Percentiles rank a stretch among this genome's conserved stretches.
Evolutionary conservation across 1,139 yeast species (phyloP).

Genomic region (Ogataea hybrid): DNA sequence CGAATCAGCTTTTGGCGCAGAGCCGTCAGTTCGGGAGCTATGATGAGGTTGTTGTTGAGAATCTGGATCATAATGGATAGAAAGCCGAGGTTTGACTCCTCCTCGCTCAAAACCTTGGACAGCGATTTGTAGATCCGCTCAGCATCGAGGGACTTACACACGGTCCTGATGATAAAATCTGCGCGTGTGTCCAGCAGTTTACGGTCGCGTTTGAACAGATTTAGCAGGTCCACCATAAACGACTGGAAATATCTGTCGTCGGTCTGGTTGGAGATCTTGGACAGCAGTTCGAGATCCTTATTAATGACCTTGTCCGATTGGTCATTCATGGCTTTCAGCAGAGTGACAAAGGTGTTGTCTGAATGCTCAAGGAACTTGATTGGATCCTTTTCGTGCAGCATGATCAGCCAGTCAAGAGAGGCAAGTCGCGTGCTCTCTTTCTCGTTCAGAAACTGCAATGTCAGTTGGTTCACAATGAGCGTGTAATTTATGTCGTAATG

Average conservation of each 20-base stretch:
- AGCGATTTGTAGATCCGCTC: too few relatives aligned
- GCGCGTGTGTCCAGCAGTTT: too few relatives aligned
- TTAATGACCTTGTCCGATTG: slow-evolving; percentile 84
- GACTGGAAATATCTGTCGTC: slow-evolving; percentile 78
- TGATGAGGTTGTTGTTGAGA: too few relatives aligned
- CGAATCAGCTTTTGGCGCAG: too few relatives aligned
- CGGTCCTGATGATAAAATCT: too few relatives aligned
- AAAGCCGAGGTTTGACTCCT: too few relatives aligned
- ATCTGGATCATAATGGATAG: too few relatives aligned
- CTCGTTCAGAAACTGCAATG: slow-evolving; percentile 60
- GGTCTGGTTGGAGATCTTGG: slow-evolving; percentile 74
- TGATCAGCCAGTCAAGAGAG: slow-evolving; percentile 86
- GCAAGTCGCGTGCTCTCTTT: slow-evolving; percentile 83
- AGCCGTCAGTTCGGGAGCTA: too few relatives aligned
- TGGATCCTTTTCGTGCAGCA: slow-evolving; percentile 76
- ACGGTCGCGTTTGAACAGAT: too few relatives aligned
- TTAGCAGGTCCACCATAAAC: too few relatives aligned
- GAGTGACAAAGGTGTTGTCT: slow-evolving; percentile 71
- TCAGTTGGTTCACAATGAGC: slow-evolving; percentile 57
- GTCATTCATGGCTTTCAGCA: slow-evolving; percentile 79
- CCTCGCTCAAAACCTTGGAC: too few relatives aligned
- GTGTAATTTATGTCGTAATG: slow-evolving; percentile 48
- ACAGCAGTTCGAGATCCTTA: slow-evolving; percentile 70
- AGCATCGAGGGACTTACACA: too few relatives aligned
- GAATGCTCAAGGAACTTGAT: slow-evolving; percentile 55